Percentiles rank a stretch among this genome's conserved stretches.
These are phyloP conservation scores for Tylopilus vinaceipallidus DNA, from an alignment of 768 basidiomycete species.

Conservation along the genomic window DNA sequence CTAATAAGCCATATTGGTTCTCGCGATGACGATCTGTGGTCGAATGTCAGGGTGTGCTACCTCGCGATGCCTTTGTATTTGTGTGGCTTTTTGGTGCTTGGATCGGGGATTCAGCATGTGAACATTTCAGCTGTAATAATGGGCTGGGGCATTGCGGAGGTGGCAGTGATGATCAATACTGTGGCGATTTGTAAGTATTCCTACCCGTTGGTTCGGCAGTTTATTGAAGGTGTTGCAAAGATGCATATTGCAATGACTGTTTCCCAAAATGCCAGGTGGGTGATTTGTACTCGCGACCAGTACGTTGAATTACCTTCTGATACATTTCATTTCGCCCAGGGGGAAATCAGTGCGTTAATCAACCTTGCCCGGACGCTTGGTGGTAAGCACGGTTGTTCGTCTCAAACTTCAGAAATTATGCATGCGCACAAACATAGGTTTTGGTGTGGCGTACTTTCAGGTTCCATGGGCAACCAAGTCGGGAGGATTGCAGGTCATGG, in stretches of 20 bases:
- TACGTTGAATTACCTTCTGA: background rate
- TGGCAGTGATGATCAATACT: constrained; percentile 38
- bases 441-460: constrained; percentile 41
- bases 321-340: constrained; percentile 16
- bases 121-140: constrained; percentile 33
- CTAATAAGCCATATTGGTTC: rapidly evolving
- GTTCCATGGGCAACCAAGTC: constrained; percentile 38
- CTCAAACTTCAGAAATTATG: background rate
- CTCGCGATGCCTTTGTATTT: constrained; percentile 40
- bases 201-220: background rate
- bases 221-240: constrained; percentile 14
- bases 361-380: constrained; percentile 38
- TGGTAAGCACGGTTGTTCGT: constrained; percentile 18
- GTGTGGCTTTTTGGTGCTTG: constrained; percentile 42
- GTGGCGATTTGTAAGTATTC: constrained; percentile 38
- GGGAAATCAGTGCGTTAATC: constrained; percentile 44
- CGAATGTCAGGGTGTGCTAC: constrained; percentile 34
- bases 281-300: background rate
- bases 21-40: background rate
- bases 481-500: constrained; percentile 36
- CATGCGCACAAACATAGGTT: constrained; percentile 18
- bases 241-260: constrained; percentile 40
- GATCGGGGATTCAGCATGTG: constrained; percentile 36
- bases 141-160: constrained; percentile 44
- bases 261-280: constrained; percentile 34